A percentile compares a stretch with the other conserved stretches of the same genome.
Evolutionary conservation across 2,329 filamentous ascomycete species (phyloP).

Genomic region (Neofusicoccum laricinum): DNA sequence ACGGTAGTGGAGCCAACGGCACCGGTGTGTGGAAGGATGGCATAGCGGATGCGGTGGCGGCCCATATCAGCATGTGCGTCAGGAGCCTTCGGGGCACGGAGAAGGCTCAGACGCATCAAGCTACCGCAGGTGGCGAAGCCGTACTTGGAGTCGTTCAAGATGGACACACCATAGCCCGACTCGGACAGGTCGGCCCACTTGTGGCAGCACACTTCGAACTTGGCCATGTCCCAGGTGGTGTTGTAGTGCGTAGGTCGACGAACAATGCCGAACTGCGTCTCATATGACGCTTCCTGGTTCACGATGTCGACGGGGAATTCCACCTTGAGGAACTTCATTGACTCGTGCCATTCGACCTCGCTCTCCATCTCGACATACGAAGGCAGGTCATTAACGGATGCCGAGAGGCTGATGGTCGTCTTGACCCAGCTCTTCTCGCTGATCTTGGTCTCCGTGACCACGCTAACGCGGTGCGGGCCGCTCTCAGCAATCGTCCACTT

Average conservation of each 20-base stretch:
- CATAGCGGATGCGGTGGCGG: constrained; percentile 80
- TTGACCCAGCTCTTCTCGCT: constrained; percentile 83
- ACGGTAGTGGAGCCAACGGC: constrained; percentile 70
- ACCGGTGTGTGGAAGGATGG: constrained; percentile 81
- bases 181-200: constrained; percentile 91
- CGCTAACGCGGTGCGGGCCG: constrained; percentile 72
- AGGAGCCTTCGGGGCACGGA: constrained; percentile 86
- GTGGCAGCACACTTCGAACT: constrained; percentile 95
- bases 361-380: constrained; percentile 75
- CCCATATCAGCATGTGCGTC: constrained; percentile 94
- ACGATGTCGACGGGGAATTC: constrained; percentile 92
- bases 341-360: constrained; percentile 95
- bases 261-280: constrained; percentile 89
- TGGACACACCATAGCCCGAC: constrained; percentile 82
- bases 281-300: constrained; percentile 91
- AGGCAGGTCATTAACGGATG: constrained; percentile 61
- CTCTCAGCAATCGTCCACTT: constrained; percentile 69
- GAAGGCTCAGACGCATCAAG: constrained; percentile 81
- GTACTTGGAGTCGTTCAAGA: constrained; percentile 94
- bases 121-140: constrained; percentile 89
- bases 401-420: constrained; percentile 77
- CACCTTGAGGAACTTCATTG: constrained; percentile 97
- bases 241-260: constrained; percentile 95
- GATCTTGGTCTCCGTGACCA: constrained; percentile 82
- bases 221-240: constrained; percentile 96